phyloP scores from a whole-genome alignment of 768 basidiomycete species.

The Pisolithus microcarpus region DNA sequence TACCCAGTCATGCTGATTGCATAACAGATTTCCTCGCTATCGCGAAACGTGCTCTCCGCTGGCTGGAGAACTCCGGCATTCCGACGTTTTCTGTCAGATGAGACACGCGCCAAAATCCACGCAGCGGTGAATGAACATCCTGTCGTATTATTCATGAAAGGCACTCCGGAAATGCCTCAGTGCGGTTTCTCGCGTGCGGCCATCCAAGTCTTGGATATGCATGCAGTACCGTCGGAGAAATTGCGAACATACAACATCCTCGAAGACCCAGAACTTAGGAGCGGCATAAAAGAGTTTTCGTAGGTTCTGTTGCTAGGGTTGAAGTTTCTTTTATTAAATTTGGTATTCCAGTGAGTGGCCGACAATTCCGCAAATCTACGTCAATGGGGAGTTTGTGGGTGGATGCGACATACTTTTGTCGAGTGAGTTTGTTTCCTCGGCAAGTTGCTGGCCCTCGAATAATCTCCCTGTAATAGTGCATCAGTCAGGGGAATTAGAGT shows the following conservation, averaged over 20 bases:
- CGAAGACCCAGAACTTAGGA: conserved; percentile 76
- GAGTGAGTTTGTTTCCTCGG: conserved; percentile 48
- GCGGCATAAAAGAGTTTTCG: conserved; percentile 94
- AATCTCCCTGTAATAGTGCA: conserved; percentile 60
- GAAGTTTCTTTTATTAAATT: background rate
- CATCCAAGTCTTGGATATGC: conserved; percentile 80
- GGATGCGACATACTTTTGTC: conserved; percentile 92
- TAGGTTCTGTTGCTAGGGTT: conserved; percentile 38
- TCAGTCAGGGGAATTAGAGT: conserved; percentile 89
- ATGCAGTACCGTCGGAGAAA: conserved; percentile 74
- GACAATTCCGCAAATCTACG: conserved; percentile 91
- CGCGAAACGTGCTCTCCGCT: conserved; percentile 9
- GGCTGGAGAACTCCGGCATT: conserved; percentile 6
- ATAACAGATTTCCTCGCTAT: conserved; percentile 1
- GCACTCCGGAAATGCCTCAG: conserved; percentile 76
- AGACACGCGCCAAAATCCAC: conserved; percentile 58
- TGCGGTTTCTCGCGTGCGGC: conserved; percentile 97
- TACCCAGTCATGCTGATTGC: background rate
- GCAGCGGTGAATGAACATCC: conserved; percentile 68
- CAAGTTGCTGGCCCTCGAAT: background rate
- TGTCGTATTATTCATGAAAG: conserved; percentile 98
- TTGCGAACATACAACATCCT: conserved; percentile 88
- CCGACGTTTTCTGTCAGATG: conserved; percentile 52
- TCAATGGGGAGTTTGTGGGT: conserved; percentile 92
- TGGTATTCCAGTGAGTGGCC: conserved; percentile 77